These are phyloP conservation scores for Trypanosoma avium DNA, from an alignment of 208 protist species.

Conservation along the genomic window DNA sequence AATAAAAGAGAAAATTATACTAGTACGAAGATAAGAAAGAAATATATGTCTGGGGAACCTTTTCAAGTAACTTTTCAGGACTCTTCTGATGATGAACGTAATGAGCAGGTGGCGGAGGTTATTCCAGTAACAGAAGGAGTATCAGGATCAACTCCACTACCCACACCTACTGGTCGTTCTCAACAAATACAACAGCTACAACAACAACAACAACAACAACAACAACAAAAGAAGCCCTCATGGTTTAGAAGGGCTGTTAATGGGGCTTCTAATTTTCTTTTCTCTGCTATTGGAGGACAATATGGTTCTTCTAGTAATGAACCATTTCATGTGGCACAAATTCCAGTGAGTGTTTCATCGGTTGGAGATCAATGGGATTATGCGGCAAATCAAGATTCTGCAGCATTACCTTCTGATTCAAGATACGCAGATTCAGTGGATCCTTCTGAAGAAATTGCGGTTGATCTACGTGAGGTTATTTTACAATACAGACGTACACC, in stretches of 20 bases:
- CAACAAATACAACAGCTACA: conserved; percentile 3
- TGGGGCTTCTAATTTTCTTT: background rate
- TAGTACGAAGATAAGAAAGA: too few relatives aligned
- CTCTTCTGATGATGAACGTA: conserved; percentile 63
- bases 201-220: conserved; percentile 1
- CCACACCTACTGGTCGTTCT: conserved; percentile 7
- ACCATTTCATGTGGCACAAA: conserved; percentile 1
- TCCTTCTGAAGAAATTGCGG: conserved; percentile 36
- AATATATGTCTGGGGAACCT: conserved; percentile 18
- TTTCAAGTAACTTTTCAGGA: conserved; percentile 65
- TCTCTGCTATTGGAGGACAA: conserved; percentile 3
- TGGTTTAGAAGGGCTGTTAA: background rate
- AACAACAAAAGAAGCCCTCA: conserved; percentile 8
- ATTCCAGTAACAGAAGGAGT: conserved; percentile 14
- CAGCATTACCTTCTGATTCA: background rate
- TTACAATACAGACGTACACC: conserved; percentile 71
- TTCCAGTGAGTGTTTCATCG: background rate
- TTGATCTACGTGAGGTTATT: conserved; percentile 75
- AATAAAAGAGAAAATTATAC: too few relatives aligned
- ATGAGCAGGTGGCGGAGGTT: conserved; percentile 44
- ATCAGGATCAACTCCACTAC: conserved; percentile 17
- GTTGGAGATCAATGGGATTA: conserved; percentile 13
- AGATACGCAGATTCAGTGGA: background rate
- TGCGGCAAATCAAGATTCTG: background rate
- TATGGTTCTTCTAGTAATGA: background rate